phyloP scores from a whole-genome alignment of 257 asterid genomes.

The Fraxinus americana region DNA sequence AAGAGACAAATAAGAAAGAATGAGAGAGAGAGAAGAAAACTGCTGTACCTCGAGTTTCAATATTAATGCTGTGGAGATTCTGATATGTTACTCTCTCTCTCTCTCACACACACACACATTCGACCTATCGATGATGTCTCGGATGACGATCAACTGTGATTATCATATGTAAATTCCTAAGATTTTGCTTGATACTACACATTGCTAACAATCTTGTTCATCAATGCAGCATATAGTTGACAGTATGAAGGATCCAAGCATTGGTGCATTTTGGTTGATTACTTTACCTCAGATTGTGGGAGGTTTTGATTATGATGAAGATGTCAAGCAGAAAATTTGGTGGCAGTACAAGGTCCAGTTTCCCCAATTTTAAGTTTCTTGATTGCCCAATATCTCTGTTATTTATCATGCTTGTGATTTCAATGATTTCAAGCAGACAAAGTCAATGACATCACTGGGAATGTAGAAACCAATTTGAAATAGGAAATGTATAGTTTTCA shows the following conservation, averaged over 20 bases:
- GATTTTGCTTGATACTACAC: slow-evolving; percentile 12
- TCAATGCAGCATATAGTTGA: slow-evolving; percentile 83
- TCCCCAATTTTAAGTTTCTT: slow-evolving; percentile 4
- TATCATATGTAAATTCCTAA: slow-evolving; percentile 17
- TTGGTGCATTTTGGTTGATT: slow-evolving; percentile 96
- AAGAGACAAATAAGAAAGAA: neutral
- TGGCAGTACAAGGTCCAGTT: slow-evolving; percentile 84
- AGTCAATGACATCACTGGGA: slow-evolving; percentile 7
- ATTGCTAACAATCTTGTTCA: slow-evolving; percentile 24
- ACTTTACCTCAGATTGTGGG: slow-evolving; percentile 92
- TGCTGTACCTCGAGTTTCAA: neutral
- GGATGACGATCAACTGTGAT: neutral
- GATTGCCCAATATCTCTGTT: slow-evolving; percentile 13
- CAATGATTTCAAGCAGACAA: slow-evolving; percentile 8
- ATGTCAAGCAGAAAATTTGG: slow-evolving; percentile 93
- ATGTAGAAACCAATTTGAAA: slow-evolving; percentile 1
- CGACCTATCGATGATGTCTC: neutral
- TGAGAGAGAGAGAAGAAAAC: neutral
- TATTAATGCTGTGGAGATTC: neutral
- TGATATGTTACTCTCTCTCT: neutral
- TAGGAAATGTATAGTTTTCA: neutral
- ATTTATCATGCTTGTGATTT: neutral
- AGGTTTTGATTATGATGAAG: slow-evolving; percentile 85
- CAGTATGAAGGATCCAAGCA: slow-evolving; percentile 96
- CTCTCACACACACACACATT: neutral